Percentiles rank a stretch among this genome's conserved stretches.
phyloP scores from a whole-genome alignment of 2,329 filamentous ascomycete species.

The Cercospora brassicicola region DNA sequence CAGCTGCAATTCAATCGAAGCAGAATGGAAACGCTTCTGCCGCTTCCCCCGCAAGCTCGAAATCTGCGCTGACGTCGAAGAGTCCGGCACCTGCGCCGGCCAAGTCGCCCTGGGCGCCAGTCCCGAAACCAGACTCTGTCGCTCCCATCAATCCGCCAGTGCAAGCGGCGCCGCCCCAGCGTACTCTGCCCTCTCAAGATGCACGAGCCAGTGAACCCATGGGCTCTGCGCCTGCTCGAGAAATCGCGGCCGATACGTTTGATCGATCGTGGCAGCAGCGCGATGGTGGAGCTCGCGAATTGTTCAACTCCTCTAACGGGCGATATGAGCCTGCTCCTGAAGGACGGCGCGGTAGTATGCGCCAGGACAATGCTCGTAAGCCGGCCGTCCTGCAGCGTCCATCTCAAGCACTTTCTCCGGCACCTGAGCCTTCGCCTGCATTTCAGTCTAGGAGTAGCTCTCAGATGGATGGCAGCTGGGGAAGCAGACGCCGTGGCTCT shows the following conservation, averaged over 20 bases:
- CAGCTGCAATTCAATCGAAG: constrained; percentile 42
- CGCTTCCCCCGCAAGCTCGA: constrained; percentile 51
- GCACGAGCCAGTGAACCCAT: constrained; percentile 57
- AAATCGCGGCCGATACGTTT: constrained; percentile 93
- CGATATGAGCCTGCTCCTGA: constrained; percentile 87
- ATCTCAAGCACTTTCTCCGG: constrained; percentile 60
- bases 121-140: constrained; percentile 81
- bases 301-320: constrained; percentile 94
- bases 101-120: constrained; percentile 87
- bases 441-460: constrained; percentile 75
- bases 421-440: constrained; percentile 76
- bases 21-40: constrained; percentile 54
- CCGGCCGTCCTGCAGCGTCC: constrained; percentile 78
- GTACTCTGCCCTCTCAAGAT: constrained; percentile 54
- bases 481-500: constrained; percentile 73
- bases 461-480: constrained; percentile 66
- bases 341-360: constrained; percentile 65
- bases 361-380: constrained; percentile 68
- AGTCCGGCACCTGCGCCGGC: constrained; percentile 67
- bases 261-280: constrained; percentile 78
- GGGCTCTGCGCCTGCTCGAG: constrained; percentile 63
- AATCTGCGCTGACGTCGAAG: constrained; percentile 71
- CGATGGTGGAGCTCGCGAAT: constrained; percentile 67
- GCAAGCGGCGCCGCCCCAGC: constrained; percentile 43
- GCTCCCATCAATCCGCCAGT: constrained; percentile 64